Base-by-base conservation (phyloP, 2,329 filamentous ascomycete genomes). In the Diaporthe capsici region DNA sequence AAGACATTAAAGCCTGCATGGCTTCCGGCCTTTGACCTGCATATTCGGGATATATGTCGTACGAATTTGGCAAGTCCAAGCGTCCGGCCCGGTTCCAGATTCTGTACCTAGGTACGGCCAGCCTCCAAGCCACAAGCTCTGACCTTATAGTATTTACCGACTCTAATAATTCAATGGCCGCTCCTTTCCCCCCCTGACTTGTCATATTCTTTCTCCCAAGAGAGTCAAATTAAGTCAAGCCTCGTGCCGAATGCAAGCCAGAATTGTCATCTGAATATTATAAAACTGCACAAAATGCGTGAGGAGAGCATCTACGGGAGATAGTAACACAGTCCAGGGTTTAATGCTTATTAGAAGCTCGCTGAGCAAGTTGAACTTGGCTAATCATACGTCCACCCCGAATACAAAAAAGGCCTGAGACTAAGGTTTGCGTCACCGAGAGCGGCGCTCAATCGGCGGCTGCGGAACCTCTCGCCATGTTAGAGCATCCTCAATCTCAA, bases 151-250 rank as follows among this genome's bases (percentile, higher is more conserved):
- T 3, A 47, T 3, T 47, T 8, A 47, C 6, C 44, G 5, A 28
- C 51, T 28, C 1, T 22, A 17, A 0, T 17, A 28, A 15, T 7
- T 17, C 3, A 28, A n/a, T 3, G 8, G 13, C 20, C 4, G 22
- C 1, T 9, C 31, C 10, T 15, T n/a, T 37, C 5, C 20, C 31
- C 8, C 5, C 4, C 10, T 58, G 31, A 12, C 15, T 15, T 34
- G 31, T 22, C 28, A 13, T 39, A 7, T 12, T 22, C 20, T n/a
- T 10, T 25, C 12, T 60, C 3, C 4, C 4, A 4, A 13, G 2
- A 8, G 5, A 15, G 1, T 12, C 20, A n/a, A 6, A n/a, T 0
- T 2, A 5, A 13, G 15, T 10, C 2, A 20, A 60, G 10, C 5
- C 5, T n/a, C 4, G 4, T 15, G 2, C 15, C 7, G n/a, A 1